Evolutionary conservation across 2,329 filamentous ascomycete species (phyloP).

Genomic region (Pseudocercospora cruenta): DNA sequence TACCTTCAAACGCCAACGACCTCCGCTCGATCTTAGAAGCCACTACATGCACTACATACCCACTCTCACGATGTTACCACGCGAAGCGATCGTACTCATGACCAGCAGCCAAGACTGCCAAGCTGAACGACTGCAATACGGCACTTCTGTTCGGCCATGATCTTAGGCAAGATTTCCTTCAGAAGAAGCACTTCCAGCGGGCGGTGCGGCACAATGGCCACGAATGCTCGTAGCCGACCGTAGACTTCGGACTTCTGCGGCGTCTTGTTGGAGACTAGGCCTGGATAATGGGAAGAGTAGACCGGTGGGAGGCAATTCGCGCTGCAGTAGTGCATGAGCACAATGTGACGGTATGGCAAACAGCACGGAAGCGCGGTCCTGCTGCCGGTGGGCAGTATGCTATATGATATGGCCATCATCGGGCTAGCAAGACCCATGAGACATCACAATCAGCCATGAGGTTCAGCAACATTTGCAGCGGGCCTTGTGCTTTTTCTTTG

Average conservation of each 20-base stretch:
- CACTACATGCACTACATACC: slow-evolving; percentile 4
- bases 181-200: not conserved
- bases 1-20: slow-evolving; percentile 15
- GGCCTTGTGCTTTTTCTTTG: slow-evolving; percentile 7
- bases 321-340: slow-evolving; percentile 15
- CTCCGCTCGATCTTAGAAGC: slow-evolving; percentile 5
- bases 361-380: slow-evolving; percentile 13
- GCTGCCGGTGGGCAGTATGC: not conserved
- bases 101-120: slow-evolving; percentile 17
- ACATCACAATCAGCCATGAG: slow-evolving; percentile 6
- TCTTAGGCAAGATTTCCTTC: not conserved
- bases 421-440: not conserved
- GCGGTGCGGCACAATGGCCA: not conserved
- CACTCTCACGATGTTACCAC: slow-evolving; percentile 6
- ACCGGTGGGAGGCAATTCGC: slow-evolving; percentile 1
- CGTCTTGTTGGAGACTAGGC: slow-evolving; percentile 4
- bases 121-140: not conserved
- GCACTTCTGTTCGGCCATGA: slow-evolving; percentile 6
- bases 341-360: slow-evolving; percentile 1
- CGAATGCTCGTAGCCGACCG: slow-evolving; percentile 8
- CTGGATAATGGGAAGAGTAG: not conserved
- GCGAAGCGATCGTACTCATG: slow-evolving; percentile 7
- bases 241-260: slow-evolving; percentile 4
- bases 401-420: not conserved
- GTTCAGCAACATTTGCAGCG: not conserved